Evolutionary conservation across 805 yeast genomes (phyloP), one percentile per base, ranked within the genome.

Genomic region (Phaffomyces opuntiae): DNA sequence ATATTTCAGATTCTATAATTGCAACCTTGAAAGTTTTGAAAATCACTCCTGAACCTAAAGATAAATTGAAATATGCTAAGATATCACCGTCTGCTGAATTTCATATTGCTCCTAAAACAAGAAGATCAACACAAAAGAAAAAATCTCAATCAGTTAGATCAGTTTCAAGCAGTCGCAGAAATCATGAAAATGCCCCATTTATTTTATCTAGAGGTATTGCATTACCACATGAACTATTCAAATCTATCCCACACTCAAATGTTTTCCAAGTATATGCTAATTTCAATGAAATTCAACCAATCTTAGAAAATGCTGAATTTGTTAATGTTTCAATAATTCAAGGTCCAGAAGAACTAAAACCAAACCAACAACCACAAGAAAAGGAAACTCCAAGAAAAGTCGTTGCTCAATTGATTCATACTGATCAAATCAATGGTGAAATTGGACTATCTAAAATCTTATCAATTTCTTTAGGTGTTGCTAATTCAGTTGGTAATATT

Each of bases 91-190:
- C 75, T 47, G 76, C 89, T 19, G 87, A 86, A 52, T 74, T 87
- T 13, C 75, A 83, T 46, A 81, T 91, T 27, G 87, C 95, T 7
- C 97, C 98, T 1, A 81, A 70, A 53, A 65, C 67, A 4, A 62
- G 70, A 49, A 65, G 60, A 56, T 52, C 57, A 5, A 38, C 12
- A 7, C 50, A 63, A 56, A 53, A 57, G 36, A 46, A 53, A 50
- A 52, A 49, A 40, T 38, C 54, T 4, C 50, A 47, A 11, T 50
- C 57, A 8, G 52, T 46, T 12, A 56, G 58, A 39, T 55, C 63
- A 2, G 54, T 53, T n/a, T 51, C 57, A 2, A 51, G 51, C 13
- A 52, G 55, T 34, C 53, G 56, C 35, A 49, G 57, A 25, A 50
- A 53, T 13, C 46, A 48, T 26, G 57, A 54, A 19, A 49, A 39